These are phyloP conservation scores for Craspedostauros australis DNA, from an alignment of 108 stramenopile species.

Conservation along the genomic window DNA sequence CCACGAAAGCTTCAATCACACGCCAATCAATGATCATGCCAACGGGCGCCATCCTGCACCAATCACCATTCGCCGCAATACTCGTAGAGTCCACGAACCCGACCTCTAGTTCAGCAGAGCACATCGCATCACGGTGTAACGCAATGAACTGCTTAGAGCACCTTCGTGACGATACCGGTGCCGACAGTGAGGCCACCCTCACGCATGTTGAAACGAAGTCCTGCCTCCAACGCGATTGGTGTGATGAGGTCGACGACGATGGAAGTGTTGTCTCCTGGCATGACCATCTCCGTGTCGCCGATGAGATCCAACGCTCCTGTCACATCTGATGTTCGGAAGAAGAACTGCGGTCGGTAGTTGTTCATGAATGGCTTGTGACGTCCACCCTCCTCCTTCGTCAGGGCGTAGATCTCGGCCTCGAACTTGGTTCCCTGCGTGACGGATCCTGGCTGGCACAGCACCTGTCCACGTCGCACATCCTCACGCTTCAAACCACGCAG, in stretches of 20 bases:
- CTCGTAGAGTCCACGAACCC: too few species aligned
- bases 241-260: slow-evolving; percentile 91
- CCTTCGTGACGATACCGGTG: slow-evolving; percentile 95
- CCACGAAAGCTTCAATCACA: too few species aligned
- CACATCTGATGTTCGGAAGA: slow-evolving; percentile 97
- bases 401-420: slow-evolving; percentile 95
- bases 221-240: slow-evolving; percentile 88
- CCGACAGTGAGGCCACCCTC: slow-evolving; percentile 99
- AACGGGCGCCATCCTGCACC: too few species aligned
- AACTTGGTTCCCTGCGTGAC: slow-evolving; percentile 80
- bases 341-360: slow-evolving; percentile 99
- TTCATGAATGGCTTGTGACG: slow-evolving; percentile 99
- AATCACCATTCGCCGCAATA: too few species aligned
- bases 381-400: slow-evolving; percentile 97
- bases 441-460: slow-evolving; percentile 87
- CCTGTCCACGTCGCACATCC: slow-evolving; percentile 96
- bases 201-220: slow-evolving; percentile 96
- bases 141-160: too few species aligned
- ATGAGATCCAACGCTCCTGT: slow-evolving; percentile 87
- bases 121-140: too few species aligned
- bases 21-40: too few species aligned
- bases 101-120: too few species aligned
- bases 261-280: slow-evolving; percentile 98
- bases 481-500: slow-evolving; percentile 96
- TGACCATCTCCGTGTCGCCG: slow-evolving; percentile 97